A percentile compares a stretch with the other conserved stretches of the same genome.
phyloP scores from a whole-genome alignment of 306 rosid genomes.

The Senna tora region DNA sequence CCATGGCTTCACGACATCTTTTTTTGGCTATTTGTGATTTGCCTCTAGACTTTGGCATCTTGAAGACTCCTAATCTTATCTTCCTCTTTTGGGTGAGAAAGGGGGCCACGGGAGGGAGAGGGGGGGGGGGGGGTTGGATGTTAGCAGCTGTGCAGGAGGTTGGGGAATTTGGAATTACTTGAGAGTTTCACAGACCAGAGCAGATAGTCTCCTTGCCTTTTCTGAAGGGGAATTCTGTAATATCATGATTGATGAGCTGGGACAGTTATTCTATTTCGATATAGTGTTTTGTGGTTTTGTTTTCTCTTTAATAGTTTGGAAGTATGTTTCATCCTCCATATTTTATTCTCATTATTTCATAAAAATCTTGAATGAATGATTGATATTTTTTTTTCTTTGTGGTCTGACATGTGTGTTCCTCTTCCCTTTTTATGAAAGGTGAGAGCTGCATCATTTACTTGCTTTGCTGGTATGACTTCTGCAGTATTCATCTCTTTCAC shows the following conservation, averaged over 20 bases:
- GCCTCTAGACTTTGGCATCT: too few species aligned
- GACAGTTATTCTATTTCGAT: background rate
- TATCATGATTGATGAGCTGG: background rate
- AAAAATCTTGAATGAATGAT: background rate
- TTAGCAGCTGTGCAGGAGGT: background rate
- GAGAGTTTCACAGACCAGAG: background rate
- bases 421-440: constrained; percentile 61
- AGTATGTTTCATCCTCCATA: background rate
- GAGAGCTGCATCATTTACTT: constrained; percentile 86
- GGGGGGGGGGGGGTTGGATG: too few species aligned
- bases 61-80: too few species aligned
- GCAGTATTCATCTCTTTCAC: constrained; percentile 69
- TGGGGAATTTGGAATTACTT: background rate
- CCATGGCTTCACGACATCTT: background rate
- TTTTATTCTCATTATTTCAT: background rate
- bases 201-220: background rate
- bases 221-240: background rate
- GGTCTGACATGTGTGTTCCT: constrained; percentile 8
- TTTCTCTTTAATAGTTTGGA: background rate
- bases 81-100: too few species aligned
- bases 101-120: too few species aligned
- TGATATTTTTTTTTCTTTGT: constrained; percentile 1
- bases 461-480: constrained; percentile 96
- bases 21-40: background rate
- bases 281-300: background rate